These are phyloP conservation scores for Brettanomyces anomalus DNA, from an alignment of 805 yeast species.

Conservation along the genomic window DNA sequence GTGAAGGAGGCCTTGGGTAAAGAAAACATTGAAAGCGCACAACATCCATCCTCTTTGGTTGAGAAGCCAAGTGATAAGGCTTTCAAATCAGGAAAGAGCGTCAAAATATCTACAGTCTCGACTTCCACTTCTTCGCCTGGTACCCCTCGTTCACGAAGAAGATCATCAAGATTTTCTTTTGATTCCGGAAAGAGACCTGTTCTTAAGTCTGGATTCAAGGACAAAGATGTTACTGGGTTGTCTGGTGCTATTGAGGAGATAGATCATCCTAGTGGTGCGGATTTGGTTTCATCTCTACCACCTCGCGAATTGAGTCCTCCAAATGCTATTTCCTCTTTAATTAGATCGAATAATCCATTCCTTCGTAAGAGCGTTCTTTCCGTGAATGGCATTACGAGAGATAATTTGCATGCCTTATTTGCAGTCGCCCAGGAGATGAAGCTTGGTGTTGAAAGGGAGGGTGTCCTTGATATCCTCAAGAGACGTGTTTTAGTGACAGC, in stretches of 20 bases:
- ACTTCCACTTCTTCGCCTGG: conserved; percentile 20
- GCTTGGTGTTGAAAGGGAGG: conserved; percentile 92
- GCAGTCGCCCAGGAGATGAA: conserved; percentile 98
- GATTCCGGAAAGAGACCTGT: conserved; percentile 30
- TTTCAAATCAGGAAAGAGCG: conserved; percentile 12
- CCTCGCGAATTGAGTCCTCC: conserved; percentile 68
- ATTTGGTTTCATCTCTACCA: conserved; percentile 64
- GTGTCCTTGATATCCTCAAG: conserved; percentile 81
- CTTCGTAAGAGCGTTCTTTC: conserved; percentile 80
- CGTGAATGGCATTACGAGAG: conserved; percentile 78
- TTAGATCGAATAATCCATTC: conserved; percentile 83
- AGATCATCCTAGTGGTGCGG: conserved; percentile 48
- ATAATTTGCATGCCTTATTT: conserved; percentile 86
- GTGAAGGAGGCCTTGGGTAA: conserved; percentile 54
- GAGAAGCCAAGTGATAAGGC: conserved; percentile 4
- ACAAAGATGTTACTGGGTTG: not conserved
- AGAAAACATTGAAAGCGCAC: conserved; percentile 38
- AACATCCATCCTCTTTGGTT: conserved; percentile 29
- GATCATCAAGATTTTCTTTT: conserved; percentile 43
- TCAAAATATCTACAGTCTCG: conserved; percentile 20
- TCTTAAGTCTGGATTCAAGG: conserved; percentile 18
- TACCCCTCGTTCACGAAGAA: conserved; percentile 27
- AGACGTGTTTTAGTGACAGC: conserved; percentile 90
- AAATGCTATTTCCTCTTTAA: conserved; percentile 67
- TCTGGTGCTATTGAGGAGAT: conserved; percentile 27